Base-by-base conservation (phyloP, 129 eudicot genomes). In the Logfia minima region DNA sequence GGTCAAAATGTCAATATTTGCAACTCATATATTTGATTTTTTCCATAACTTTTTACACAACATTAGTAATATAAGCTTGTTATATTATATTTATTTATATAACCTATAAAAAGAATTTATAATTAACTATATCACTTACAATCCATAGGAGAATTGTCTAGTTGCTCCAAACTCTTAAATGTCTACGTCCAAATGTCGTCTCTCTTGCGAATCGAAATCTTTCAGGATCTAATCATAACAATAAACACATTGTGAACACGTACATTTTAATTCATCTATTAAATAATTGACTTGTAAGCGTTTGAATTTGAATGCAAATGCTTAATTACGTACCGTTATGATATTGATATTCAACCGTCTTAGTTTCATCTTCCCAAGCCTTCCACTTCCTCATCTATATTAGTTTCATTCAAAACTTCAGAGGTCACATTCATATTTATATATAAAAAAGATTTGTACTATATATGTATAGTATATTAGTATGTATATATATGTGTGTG, bases 191-290 rank as follows among this genome's bases (percentile, higher is more conserved):
- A 77, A 88, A 88, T 18, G 93, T 84, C 0, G 90, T 88, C 71
- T 88, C 90, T 72, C 90, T 88, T n/a, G 90, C 90, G 75, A 81
- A 88, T 56, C 93, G 82, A 79, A 88, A 86, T 75, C 93, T 86
- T 22, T 86, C 88, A 3, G 93, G 93, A 69, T 88, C 93, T 88
- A 61, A 66, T 59, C 26, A 24, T 9, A 14, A 13, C 48, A 0
- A 70, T 21, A 45, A 66, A 73, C 24, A 31, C 21, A 52, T 35
- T 34, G 9, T 6, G 2, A 16, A 22, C 4, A 16, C 11, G 10
- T 18, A 18, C 17, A 51, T 80, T 24, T 37, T 5, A 41, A 41
- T 9, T 10, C 22, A n/a, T 56, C 35, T 52, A 9, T 65, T 53
- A 55, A 11, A 63, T 48, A 48, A 48, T 48, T 13, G 39, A 48